Evolutionary conservation across 495 filamentous ascomycete species (phyloP).

Genomic region (Bryoglossum gracile): DNA sequence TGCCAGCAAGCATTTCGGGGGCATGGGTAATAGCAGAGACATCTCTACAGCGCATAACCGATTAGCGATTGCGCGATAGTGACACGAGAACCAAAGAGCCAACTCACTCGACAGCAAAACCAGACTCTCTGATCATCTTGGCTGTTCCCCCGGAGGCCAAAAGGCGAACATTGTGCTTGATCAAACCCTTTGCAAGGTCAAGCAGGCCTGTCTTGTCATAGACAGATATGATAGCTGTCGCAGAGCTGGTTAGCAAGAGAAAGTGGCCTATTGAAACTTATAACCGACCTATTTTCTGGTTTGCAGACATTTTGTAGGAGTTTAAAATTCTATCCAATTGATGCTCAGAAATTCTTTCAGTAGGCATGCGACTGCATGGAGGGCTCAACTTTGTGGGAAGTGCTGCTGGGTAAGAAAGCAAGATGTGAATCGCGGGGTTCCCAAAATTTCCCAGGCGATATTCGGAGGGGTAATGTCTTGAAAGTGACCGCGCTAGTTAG

Average conservation of each 20-base stretch:
- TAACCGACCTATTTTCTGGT: conserved; percentile 16
- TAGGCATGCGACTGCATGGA: too few relatives aligned
- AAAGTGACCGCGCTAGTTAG: too few relatives aligned
- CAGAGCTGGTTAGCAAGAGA: neutral
- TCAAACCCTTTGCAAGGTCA: conserved; percentile 90
- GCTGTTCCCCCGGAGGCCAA: conserved; percentile 91
- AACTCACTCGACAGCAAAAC: conserved; percentile 79
- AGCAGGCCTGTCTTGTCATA: conserved; percentile 97
- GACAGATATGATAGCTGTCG: conserved; percentile 84
- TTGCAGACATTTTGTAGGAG: conserved; percentile 9
- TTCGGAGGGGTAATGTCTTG: too few relatives aligned
- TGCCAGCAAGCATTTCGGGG: conserved; percentile 94
- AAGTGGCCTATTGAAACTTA: neutral
- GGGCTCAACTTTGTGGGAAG: too few relatives aligned
- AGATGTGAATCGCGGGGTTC: too few relatives aligned
- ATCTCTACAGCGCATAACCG: conserved; percentile 61
- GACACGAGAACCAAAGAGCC: too few relatives aligned
- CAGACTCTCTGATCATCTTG: conserved; percentile 89
- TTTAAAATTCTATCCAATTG: too few relatives aligned
- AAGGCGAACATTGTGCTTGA: conserved; percentile 83
- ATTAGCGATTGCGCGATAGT: neutral
- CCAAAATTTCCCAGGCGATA: too few relatives aligned
- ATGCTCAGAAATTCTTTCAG: too few relatives aligned
- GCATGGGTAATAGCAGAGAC: conserved; percentile 95
- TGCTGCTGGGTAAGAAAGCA: too few relatives aligned